Evolutionary conservation across 1,139 yeast genomes (phyloP).

Genomic region (Meyerozyma sp.): DNA sequence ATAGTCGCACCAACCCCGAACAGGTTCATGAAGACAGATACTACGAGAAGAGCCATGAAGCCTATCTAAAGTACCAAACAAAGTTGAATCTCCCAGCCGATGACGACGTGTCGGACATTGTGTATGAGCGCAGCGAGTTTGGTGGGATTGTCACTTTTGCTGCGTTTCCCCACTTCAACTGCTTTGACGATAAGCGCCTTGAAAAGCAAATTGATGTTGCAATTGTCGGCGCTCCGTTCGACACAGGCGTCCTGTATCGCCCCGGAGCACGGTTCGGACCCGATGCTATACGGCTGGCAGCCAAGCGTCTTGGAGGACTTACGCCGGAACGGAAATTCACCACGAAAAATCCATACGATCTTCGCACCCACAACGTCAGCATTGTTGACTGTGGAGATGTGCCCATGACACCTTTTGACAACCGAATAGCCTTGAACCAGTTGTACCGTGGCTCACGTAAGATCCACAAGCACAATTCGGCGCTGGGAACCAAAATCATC

Average conservation of each 20-base stretch:
- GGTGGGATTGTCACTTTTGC: constrained; percentile 13
- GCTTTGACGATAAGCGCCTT: constrained; percentile 7
- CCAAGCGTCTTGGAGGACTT: constrained; percentile 34
- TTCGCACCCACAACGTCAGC: constrained; percentile 24
- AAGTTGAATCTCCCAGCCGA: constrained; percentile 27
- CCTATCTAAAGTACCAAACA: constrained; percentile 16
- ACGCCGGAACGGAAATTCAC: constrained; percentile 15
- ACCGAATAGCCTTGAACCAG: constrained; percentile 48
- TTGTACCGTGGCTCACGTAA: constrained; percentile 47
- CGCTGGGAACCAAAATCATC: constrained; percentile 31
- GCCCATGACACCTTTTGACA: constrained; percentile 52
- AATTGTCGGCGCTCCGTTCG: constrained; percentile 49
- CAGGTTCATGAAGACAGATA: not conserved
- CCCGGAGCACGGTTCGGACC: constrained; percentile 53
- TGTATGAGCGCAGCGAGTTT: constrained; percentile 10
- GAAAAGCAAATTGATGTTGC: constrained; percentile 31
- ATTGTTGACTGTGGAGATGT: constrained; percentile 54
- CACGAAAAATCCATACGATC: constrained; percentile 11
- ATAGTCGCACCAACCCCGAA: not conserved
- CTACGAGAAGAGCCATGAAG: constrained; percentile 10
- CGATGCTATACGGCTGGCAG: constrained; percentile 36
- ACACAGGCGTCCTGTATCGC: constrained; percentile 43
- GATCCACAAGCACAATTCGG: constrained; percentile 28
- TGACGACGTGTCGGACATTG: constrained; percentile 33
- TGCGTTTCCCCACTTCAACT: constrained; percentile 8